Conservation (phyloP, 2,329 filamentous ascomycete genomes). For the Phaeoacremonium minimum region DNA sequence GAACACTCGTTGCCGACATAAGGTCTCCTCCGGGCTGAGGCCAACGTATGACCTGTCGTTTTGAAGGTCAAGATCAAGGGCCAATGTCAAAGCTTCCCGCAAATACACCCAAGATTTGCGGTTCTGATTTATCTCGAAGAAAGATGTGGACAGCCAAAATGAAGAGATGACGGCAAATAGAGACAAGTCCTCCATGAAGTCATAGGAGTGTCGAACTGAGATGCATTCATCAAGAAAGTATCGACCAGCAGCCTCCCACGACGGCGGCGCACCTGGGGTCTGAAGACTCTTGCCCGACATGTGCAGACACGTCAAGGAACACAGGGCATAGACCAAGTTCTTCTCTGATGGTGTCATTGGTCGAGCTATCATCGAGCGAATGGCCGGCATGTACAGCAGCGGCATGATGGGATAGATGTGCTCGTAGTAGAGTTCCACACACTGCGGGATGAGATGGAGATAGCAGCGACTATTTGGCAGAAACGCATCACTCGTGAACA, state of each 20-base stretch:
- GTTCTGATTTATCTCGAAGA: conserved; percentile 57
- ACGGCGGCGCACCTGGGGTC: conserved; percentile 28
- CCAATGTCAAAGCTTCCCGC: conserved; percentile 56
- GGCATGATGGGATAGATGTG: conserved; percentile 63
- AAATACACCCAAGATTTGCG: conserved; percentile 61
- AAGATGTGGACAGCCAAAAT: conserved; percentile 57
- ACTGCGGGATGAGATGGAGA: conserved; percentile 45
- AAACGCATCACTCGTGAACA: conserved; percentile 36
- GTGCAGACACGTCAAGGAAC: conserved; percentile 47
- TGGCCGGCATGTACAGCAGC: conserved; percentile 52
- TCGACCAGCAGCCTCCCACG: conserved; percentile 46
- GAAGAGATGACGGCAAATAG: conserved; percentile 56
- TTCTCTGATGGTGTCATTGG: conserved; percentile 30
- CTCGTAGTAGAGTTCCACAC: conserved; percentile 57
- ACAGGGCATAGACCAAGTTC: conserved; percentile 51
- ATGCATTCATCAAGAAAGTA: conserved; percentile 56
- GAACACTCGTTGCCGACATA: conserved; percentile 52
- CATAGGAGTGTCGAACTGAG: conserved; percentile 48
- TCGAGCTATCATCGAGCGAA: conserved; percentile 43
- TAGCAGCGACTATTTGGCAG: conserved; percentile 34
- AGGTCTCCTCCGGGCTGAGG: conserved; percentile 41
- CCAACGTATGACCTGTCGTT: conserved; percentile 51
- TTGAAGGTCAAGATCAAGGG: conserved; percentile 54
- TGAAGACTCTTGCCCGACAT: conserved; percentile 39
- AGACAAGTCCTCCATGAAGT: conserved; percentile 52